phyloP scores from a whole-genome alignment of 257 asterid genomes.

The Nicotiana sylvestris region DNA sequence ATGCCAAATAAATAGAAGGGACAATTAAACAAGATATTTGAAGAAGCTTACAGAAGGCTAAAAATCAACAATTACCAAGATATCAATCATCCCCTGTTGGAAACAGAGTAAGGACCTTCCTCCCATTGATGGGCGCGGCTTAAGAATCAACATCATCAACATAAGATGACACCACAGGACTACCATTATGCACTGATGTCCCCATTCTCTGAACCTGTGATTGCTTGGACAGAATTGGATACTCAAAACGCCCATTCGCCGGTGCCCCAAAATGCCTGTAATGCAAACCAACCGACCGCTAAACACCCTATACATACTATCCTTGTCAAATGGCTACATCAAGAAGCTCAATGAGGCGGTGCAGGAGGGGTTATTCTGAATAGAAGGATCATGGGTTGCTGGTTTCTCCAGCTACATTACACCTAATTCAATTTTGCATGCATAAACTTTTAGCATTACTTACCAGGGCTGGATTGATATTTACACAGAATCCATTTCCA shows the following conservation, averaged over 20 bases:
- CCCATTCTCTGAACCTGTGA: slow-evolving; percentile 21
- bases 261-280: slow-evolving; percentile 24
- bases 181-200: slow-evolving; percentile 1
- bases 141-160: slow-evolving; percentile 28
- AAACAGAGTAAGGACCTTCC: slow-evolving; percentile 31
- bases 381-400: too few relatives aligned
- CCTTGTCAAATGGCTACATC: too few relatives aligned
- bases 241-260: slow-evolving; percentile 24
- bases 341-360: too few relatives aligned
- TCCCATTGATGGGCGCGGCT: slow-evolving; percentile 18
- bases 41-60: neutral
- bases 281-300: neutral
- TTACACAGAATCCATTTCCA: too few relatives aligned
- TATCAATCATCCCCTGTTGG: slow-evolving; percentile 30
- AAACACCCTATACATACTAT: too few relatives aligned
- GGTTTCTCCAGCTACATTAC: too few relatives aligned
- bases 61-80: slow-evolving; percentile 11
- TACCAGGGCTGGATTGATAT: too few relatives aligned
- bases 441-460: too few relatives aligned
- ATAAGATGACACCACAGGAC: slow-evolving; percentile 16
- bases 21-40: neutral
- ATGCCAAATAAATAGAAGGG: neutral
- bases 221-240: slow-evolving; percentile 26
- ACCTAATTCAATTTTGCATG: too few relatives aligned
- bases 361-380: too few relatives aligned